Percentiles rank a stretch among this genome's conserved stretches.
Conservation (phyloP, 768 basidiomycete species). For the Amyloporia xantha region DNA sequence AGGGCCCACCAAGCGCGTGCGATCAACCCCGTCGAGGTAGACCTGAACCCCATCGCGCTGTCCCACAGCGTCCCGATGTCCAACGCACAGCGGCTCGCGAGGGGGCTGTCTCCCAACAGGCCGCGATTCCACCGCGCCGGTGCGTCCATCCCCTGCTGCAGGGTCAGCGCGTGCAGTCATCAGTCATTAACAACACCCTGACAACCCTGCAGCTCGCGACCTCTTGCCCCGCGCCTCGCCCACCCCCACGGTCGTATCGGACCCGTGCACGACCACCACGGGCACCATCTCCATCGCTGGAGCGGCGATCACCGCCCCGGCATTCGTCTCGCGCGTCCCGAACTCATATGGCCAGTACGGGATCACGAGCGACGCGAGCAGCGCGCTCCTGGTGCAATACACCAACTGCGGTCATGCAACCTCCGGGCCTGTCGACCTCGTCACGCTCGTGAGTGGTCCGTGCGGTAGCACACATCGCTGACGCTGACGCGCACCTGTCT, state of each 20-base stretch:
- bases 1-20: too few relatives aligned
- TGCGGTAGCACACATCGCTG: neutral
- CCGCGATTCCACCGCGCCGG: conserved; percentile 9
- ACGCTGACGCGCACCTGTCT: neutral
- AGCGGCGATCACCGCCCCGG: neutral
- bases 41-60: conserved; percentile 7
- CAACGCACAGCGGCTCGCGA: conserved; percentile 17
- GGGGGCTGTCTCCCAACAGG: conserved; percentile 15
- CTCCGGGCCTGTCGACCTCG: conserved; percentile 10
- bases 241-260: neutral
- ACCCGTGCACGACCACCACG: conserved; percentile 2
- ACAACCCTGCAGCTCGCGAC: conserved; percentile 2
- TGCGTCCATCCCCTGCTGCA: conserved; percentile 3
- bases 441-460: conserved; percentile 9
- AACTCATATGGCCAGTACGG: conserved; percentile 19
- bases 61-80: conserved; percentile 6
- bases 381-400: conserved; percentile 12
- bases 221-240: conserved; percentile 6
- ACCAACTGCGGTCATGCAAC: conserved; percentile 5
- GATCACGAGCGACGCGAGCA: conserved; percentile 9
- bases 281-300: conserved; percentile 10
- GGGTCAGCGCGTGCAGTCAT: neutral
- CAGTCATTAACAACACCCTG: neutral
- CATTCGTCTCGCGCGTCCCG: conserved; percentile 6
- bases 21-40: conserved; percentile 12